These are phyloP conservation scores for Penicillium sp. DNA, from an alignment of 2,329 filamentous ascomycete genomes.

Conservation along the genomic window DNA sequence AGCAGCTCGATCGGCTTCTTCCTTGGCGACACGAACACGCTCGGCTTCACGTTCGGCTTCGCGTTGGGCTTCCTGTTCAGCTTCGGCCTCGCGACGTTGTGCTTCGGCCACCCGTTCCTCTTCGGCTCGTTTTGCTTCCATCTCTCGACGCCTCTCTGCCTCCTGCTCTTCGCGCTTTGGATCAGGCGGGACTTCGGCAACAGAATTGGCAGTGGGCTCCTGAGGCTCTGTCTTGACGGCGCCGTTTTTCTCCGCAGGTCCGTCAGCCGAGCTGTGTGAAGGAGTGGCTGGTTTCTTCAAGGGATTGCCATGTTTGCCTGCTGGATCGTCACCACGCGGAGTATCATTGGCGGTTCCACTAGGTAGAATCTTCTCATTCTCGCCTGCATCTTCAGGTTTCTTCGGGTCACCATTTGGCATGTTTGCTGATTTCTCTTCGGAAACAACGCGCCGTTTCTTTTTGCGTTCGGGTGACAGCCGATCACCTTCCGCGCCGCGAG, in stretches of 20 bases:
- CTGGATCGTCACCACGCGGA: conserved; percentile 9
- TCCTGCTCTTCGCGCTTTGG: conserved; percentile 34
- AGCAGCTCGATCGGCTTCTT: conserved; percentile 41
- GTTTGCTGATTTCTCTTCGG: conserved; percentile 42
- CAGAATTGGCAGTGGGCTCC: conserved; percentile 30
- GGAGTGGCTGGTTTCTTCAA: conserved; percentile 16
- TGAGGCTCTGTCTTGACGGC: conserved; percentile 38
- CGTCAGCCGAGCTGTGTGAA: conserved; percentile 15
- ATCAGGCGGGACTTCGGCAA: conserved; percentile 38
- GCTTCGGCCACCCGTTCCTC: conserved; percentile 38
- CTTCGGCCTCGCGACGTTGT: conserved; percentile 30
- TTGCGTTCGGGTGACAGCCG: conserved; percentile 42
- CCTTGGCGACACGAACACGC: conserved; percentile 36
- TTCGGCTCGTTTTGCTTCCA: conserved; percentile 33
- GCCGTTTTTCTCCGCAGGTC: conserved; percentile 17
- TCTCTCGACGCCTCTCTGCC: conserved; percentile 29
- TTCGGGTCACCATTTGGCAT: conserved; percentile 36
- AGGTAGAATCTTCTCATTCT: conserved; percentile 24
- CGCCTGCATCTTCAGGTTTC: conserved; percentile 27
- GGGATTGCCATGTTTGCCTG: conserved; percentile 14
- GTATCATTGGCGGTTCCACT: conserved; percentile 22
- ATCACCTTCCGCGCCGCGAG: conserved; percentile 37
- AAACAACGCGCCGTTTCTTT: conserved; percentile 48
- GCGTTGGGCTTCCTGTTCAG: conserved; percentile 25
- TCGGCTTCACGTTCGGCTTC: conserved; percentile 31